Conservation (phyloP, 768 basidiomycete genomes). For the Leccinum imitatum region DNA sequence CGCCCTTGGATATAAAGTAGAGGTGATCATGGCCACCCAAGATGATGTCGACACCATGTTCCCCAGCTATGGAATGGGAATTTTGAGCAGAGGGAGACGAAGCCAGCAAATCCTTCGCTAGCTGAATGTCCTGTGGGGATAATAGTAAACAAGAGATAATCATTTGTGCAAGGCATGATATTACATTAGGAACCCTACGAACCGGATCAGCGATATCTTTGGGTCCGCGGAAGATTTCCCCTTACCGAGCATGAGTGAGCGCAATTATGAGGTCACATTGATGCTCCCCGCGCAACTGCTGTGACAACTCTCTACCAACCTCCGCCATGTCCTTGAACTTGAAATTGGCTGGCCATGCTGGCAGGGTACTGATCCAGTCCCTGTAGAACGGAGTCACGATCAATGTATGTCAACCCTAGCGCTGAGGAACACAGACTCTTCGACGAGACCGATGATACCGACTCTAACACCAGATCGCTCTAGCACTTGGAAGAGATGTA, state of each 20-base stretch:
- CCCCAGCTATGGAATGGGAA: constrained; percentile 38
- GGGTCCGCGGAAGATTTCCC: constrained; percentile 6
- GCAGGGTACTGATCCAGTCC: constrained; percentile 86
- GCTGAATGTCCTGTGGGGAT: constrained; percentile 55
- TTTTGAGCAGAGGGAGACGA: constrained; percentile 55
- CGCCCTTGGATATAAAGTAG: constrained; percentile 70
- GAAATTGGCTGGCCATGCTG: constrained; percentile 84
- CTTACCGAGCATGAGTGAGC: constrained; percentile 76
- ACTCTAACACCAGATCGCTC: constrained; percentile 70
- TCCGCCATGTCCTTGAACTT: constrained; percentile 73
- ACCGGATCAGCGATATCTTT: constrained; percentile 5
- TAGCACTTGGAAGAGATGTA: constrained; percentile 63
- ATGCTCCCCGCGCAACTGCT: constrained; percentile 65
- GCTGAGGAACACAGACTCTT: constrained; percentile 52
- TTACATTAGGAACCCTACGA: constrained; percentile 33
- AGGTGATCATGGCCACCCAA: constrained; percentile 91
- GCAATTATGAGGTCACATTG: constrained; percentile 83
- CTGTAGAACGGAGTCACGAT: constrained; percentile 37
- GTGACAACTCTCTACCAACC: constrained; percentile 73
- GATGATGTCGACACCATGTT: constrained; percentile 80
- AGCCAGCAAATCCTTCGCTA: constrained; percentile 68
- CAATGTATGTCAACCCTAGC: background rate
- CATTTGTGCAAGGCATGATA: background rate
- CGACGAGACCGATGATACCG: constrained; percentile 85
- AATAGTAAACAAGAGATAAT: constrained; percentile 10